A percentile compares a stretch with the other conserved stretches of the same genome.
Conservation (phyloP, 805 yeast species). For the Tetrapisispora nanseiensis region DNA sequence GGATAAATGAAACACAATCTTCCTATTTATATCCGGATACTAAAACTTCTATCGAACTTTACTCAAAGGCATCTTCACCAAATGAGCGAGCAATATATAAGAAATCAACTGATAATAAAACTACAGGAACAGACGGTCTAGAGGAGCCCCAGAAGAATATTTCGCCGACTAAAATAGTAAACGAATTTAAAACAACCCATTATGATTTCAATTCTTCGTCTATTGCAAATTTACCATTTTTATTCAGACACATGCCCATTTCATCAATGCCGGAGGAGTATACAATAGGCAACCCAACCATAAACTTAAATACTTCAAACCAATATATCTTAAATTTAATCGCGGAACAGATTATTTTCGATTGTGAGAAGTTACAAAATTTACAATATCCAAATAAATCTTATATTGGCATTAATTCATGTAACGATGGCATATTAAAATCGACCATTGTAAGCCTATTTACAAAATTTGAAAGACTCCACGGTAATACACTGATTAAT, state of each 20-base stretch:
- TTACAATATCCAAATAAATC: conserved; percentile 51
- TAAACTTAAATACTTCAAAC: conserved; percentile 9
- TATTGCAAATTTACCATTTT: conserved; percentile 41
- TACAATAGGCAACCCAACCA: conserved; percentile 17
- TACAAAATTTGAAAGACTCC: conserved; percentile 16
- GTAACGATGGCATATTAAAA: conserved; percentile 15
- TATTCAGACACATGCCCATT: conserved; percentile 54
- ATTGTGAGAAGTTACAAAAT: conserved; percentile 39
- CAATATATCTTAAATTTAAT: conserved; percentile 21
- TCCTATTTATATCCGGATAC: background rate
- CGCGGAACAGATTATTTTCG: conserved; percentile 26
- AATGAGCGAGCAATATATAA: background rate
- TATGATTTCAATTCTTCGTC: conserved; percentile 3
- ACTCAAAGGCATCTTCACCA: background rate
- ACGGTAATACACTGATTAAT: conserved; percentile 21
- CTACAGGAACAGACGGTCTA: background rate
- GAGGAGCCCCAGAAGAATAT: background rate
- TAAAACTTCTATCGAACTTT: background rate
- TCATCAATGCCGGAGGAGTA: conserved; percentile 51
- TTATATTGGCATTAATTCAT: conserved; percentile 13
- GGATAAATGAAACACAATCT: conserved; percentile 8
- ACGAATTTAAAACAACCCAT: background rate
- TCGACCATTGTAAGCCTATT: conserved; percentile 17
- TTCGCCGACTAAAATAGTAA: background rate
- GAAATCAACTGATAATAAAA: background rate